A percentile compares a stretch with the other conserved stretches of the same genome.
These are phyloP conservation scores for Phaffia rhodozyma DNA, from an alignment of 1,284 basidiomycete species.

Conservation along the genomic window DNA sequence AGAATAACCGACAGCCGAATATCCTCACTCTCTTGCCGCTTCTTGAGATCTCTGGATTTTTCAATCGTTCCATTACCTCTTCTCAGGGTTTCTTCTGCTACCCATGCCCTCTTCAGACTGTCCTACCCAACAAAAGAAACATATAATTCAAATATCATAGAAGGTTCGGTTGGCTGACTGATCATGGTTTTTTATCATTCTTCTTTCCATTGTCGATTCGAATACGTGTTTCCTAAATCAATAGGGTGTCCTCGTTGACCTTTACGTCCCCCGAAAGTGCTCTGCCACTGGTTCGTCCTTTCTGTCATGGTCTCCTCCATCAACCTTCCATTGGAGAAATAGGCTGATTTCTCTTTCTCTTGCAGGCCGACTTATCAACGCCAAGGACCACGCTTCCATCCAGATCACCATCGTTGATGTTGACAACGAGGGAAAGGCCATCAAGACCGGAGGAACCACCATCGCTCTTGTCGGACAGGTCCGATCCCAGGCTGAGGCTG, in stretches of 20 bases:
- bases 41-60: background rate
- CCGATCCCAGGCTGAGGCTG: slow-evolving; percentile 86
- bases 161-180: no score
- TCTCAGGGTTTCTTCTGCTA: background rate
- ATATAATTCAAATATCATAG: no score
- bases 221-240: background rate
- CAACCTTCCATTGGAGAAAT: slow-evolving; percentile 10
- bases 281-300: slow-evolving; percentile 50
- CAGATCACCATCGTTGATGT: slow-evolving; percentile 94
- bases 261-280: slow-evolving; percentile 99
- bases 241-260: slow-evolving; percentile 96
- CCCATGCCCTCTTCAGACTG: background rate
- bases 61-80: background rate
- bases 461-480: slow-evolving; percentile 93
- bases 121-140: no score
- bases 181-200: background rate
- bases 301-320: background rate
- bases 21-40: background rate
- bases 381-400: slow-evolving; percentile 98
- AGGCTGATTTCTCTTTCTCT: slow-evolving; percentile 12
- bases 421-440: slow-evolving; percentile 79
- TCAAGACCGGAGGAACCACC: slow-evolving; percentile 67
- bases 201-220: background rate
- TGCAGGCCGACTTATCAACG: slow-evolving; percentile 69
- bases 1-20: background rate